These are phyloP conservation scores for Mimosa bimucronata DNA, from an alignment of 306 rosid species.

Conservation along the genomic window DNA sequence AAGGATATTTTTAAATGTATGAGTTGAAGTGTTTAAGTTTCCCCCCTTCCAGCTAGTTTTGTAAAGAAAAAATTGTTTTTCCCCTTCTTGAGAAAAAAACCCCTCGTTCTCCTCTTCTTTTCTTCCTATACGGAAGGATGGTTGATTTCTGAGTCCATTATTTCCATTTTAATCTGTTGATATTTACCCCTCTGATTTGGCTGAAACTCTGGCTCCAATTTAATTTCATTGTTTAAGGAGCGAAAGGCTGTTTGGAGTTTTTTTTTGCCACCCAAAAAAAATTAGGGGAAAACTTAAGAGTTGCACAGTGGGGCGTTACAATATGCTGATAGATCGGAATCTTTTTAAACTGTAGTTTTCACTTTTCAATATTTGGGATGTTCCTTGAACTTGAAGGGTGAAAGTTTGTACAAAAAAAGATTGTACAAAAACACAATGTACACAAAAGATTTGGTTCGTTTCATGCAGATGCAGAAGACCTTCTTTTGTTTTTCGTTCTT, in stretches of 20 bases:
- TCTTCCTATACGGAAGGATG: slow-evolving; percentile 21
- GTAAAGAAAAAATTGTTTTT: no score
- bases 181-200: not conserved
- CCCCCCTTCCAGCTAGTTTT: not conserved
- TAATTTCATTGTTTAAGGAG: not conserved
- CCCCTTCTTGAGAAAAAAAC: not conserved
- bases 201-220: not conserved
- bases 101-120: not conserved
- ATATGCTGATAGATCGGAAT: not conserved
- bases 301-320: not conserved
- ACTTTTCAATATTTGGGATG: not conserved
- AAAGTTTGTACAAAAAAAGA: no score
- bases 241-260: not conserved
- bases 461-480: not conserved
- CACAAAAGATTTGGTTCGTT: not conserved
- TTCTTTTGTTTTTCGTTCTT: no score
- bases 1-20: not conserved
- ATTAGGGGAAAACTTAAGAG: not conserved
- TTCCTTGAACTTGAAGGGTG: not conserved
- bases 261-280: no score
- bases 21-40: not conserved
- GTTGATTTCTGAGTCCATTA: slow-evolving; percentile 14
- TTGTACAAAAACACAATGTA: not conserved
- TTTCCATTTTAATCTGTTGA: slow-evolving; percentile 17
- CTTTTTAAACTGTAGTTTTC: not conserved